Evolutionary conservation across 108 stramenopile genomes (phyloP), one percentile per base, ranked within the genome.

Genomic region (Mediolabrus comicus): DNA sequence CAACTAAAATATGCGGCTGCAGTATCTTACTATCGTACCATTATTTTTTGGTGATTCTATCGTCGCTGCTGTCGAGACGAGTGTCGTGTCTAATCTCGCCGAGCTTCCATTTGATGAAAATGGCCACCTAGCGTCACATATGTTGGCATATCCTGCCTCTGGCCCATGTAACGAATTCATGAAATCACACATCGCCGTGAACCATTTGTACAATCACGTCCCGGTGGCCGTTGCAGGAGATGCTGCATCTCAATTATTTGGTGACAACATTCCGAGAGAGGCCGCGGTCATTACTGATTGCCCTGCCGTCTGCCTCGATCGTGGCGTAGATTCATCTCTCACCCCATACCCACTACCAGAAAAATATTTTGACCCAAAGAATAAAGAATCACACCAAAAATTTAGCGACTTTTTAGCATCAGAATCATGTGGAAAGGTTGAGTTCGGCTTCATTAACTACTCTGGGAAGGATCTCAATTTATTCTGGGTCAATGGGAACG

Each of bases 401-500:
- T 17, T 52, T 13, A 10, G 4, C 3, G 10, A 52, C 19, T 86
- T 79, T 33, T 0, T 79, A 4, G 31, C 58, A 12, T 71, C 69
- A 0, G 5, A 12, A 10, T 72, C 78, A 27, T 81, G 89, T 41
- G 63, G 63, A 0, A 32, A 34, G 32, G 86, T 84, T 2, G 89
- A 90, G 53, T 58, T 78, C 9, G 81, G 85, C 54, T 69, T 90
- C 33, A 65, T 90, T 10, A 87, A 87, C 61, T 90, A 90, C 63
- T 53, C 66, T 55, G 72, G 46, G 31, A 54, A 62, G 51, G 79
- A 9, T 3, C 59, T 74, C 59, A 58, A 19, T 28, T 77, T 87
- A 4, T 87, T 79, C 49, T 90, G 89, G 89, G 65, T 82, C 9
- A 43, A 66, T 25, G 17, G 9, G 3, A 29, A 59, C 28, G 75